Conservation (phyloP, 2,329 filamentous ascomycete genomes). For the Claviceps humidiphila region DNA sequence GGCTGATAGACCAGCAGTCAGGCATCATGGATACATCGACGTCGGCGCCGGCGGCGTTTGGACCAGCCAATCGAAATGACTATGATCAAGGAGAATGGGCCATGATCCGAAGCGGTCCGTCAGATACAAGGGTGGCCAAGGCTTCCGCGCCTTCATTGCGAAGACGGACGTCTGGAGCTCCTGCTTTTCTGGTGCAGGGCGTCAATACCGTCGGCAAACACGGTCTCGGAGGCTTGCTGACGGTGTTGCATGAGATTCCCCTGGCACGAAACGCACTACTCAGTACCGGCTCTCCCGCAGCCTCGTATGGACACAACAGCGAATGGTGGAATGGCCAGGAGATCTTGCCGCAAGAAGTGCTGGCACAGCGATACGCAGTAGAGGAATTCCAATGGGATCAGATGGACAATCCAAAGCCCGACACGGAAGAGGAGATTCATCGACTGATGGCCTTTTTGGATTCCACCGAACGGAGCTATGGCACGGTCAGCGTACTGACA, state of each 20-base stretch:
- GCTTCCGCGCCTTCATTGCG: slow-evolving; percentile 26
- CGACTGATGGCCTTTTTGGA: slow-evolving; percentile 52
- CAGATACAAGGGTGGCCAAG: slow-evolving; percentile 10
- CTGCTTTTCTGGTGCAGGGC: slow-evolving; percentile 37
- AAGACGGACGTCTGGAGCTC: slow-evolving; percentile 26
- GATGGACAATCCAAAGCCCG: slow-evolving; percentile 16
- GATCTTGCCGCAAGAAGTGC: slow-evolving; percentile 29
- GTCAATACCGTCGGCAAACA: slow-evolving; percentile 21
- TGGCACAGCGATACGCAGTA: slow-evolving; percentile 19
- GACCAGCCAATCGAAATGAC: slow-evolving; percentile 41
- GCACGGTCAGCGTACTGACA: slow-evolving; percentile 35
- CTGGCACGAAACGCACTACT: slow-evolving; percentile 43
- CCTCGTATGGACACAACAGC: slow-evolving; percentile 39
- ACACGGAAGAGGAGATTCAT: slow-evolving; percentile 42
- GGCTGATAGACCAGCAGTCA: slow-evolving; percentile 32
- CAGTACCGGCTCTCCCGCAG: slow-evolving; percentile 23
- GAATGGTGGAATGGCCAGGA: slow-evolving; percentile 50
- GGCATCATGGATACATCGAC: slow-evolving; percentile 31
- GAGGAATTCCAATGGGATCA: slow-evolving; percentile 19
- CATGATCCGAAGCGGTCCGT: slow-evolving; percentile 33
- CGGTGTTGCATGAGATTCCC: slow-evolving; percentile 48
- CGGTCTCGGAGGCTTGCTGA: slow-evolving; percentile 39
- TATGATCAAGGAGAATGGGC: slow-evolving; percentile 47
- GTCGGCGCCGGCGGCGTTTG: slow-evolving; percentile 34
- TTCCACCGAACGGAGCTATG: slow-evolving; percentile 45